Evolutionary conservation across 2,329 filamentous ascomycete genomes (phyloP).

Genomic region (Penicillium freii): DNA sequence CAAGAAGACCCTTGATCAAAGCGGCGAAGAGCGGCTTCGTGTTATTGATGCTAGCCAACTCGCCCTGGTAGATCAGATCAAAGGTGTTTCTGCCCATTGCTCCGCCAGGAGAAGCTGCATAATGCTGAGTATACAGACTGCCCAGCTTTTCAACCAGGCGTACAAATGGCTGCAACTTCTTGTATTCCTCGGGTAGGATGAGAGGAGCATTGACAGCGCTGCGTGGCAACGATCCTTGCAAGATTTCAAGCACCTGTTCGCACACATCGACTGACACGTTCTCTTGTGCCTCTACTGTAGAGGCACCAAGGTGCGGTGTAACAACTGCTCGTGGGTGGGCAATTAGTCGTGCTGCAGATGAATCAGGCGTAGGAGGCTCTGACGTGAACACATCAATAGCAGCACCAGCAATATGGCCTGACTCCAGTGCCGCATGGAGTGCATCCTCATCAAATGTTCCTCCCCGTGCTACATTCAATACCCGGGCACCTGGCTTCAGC

Average conservation of each 20-base stretch:
- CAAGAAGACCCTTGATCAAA: constrained; percentile 71
- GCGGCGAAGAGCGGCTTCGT: constrained; percentile 78
- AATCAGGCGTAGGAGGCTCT: constrained; percentile 66
- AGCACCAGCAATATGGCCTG: constrained; percentile 70
- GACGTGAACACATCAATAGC: constrained; percentile 77
- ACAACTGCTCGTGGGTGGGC: constrained; percentile 70
- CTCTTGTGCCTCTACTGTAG: constrained; percentile 78
- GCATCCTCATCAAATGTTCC: constrained; percentile 78
- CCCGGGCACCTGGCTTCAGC: constrained; percentile 72
- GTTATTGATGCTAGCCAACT: constrained; percentile 67
- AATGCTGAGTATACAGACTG: constrained; percentile 75
- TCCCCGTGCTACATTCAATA: constrained; percentile 76
- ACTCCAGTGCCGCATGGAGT: constrained; percentile 66
- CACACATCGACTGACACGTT: constrained; percentile 82
- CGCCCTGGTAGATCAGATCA: constrained; percentile 74
- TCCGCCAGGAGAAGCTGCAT: constrained; percentile 38
- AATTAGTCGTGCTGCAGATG: constrained; percentile 62
- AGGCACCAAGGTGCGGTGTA: constrained; percentile 77
- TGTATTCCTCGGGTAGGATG: constrained; percentile 76
- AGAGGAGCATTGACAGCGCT: constrained; percentile 78
- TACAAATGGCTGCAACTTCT: constrained; percentile 74
- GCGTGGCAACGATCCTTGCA: constrained; percentile 70
- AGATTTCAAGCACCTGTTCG: constrained; percentile 71
- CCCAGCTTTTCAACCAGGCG: constrained; percentile 76
- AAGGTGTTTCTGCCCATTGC: constrained; percentile 64